Base-by-base conservation (phyloP, 2,329 filamentous ascomycete genomes). In the Macrophomina tecta region DNA sequence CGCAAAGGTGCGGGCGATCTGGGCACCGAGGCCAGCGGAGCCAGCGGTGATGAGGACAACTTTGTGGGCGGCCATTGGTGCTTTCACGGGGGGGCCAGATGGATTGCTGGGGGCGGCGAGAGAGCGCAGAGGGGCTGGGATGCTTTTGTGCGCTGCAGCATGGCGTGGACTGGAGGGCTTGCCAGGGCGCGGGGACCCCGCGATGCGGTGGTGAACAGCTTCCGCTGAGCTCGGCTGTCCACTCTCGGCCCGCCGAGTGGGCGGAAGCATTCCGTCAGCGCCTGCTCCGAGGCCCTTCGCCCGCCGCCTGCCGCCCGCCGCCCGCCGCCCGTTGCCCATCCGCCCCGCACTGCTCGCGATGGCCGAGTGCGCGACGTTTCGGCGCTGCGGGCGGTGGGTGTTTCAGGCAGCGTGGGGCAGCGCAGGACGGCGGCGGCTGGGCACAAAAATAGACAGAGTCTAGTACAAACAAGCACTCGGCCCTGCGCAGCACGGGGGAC, bases 11-110 rank as follows among this genome's bases (percentile, higher is more conserved):
- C 82, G 78, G 36, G 81, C 81, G 45, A 83, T 80, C 68, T 81
- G 79, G 16, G 82, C 82, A n/a, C 82, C 82, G 3, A 84, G 71
- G 12, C 81, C 82, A 12, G 82, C 82, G n/a, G 81, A 81, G 65
- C 81, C 82, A 34, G 82, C 82, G 2, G 82, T 83, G 58, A 84
- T 81, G 46, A 83, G 75, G n/a, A 76, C 80, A 45, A 82, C 81
- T 72, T 81, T 82, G 66, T 80, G 79, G 1, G 75, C 71, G 30
- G 77, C 72, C 78, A 79, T 79, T 60, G 64, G 11, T 6, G 45
- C 23, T 7, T 49, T 34, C 42, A n/a, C 28, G 42, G 52, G 6
- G 28, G 40, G 7, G 28, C 38, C 45, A 28, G 32, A 11, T 30
- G 30, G 5, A 2, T 42, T 18, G 32, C 2, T 38, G 23, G 38